Conservation (phyloP, 1,284 basidiomycete species). For the Agaricales sp. region DNA sequence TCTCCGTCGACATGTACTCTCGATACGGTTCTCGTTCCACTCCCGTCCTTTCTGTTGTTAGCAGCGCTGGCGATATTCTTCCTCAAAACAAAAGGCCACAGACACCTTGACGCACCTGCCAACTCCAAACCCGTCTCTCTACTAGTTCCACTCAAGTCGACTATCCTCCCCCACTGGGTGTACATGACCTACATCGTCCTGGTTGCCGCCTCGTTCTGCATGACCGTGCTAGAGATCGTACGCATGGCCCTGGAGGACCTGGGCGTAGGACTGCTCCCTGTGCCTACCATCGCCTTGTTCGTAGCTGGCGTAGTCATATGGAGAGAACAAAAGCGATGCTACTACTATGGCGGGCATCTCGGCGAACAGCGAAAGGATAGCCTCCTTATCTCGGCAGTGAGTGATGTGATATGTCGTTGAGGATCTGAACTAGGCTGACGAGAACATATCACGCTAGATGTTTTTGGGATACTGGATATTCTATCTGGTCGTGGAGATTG, state of each 20-base stretch:
- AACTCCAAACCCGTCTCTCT: too few species aligned
- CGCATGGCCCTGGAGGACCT: conserved; percentile 15
- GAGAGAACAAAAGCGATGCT: conserved; percentile 13
- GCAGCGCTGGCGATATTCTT: conserved; percentile 8
- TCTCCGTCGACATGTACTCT: too few species aligned
- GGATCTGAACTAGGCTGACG: too few species aligned
- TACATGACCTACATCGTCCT: conserved; percentile 16
- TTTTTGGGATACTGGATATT: too few species aligned
- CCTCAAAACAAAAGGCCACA: conserved; percentile 3
- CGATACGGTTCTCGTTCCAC: too few species aligned
- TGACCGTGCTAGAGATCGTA: conserved; percentile 17
- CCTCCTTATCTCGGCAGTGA: too few species aligned
- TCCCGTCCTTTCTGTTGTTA: conserved; percentile 17
- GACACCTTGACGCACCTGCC: too few species aligned
- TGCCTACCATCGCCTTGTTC: conserved; percentile 12
- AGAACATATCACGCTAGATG: too few species aligned
- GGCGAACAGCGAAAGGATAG: too few species aligned
- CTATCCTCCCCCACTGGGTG: conserved; percentile 12
- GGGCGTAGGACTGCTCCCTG: conserved; percentile 17
- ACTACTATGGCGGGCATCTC: too few species aligned
- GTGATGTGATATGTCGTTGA: too few species aligned
- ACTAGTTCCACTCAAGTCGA: conserved; percentile 1
- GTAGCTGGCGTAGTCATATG: conserved; percentile 12
- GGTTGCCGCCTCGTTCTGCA: conserved; percentile 14
- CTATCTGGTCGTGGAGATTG: too few species aligned